These are phyloP conservation scores for Dendryphion nanum DNA, from an alignment of 2,329 filamentous ascomycete species.

Conservation along the genomic window DNA sequence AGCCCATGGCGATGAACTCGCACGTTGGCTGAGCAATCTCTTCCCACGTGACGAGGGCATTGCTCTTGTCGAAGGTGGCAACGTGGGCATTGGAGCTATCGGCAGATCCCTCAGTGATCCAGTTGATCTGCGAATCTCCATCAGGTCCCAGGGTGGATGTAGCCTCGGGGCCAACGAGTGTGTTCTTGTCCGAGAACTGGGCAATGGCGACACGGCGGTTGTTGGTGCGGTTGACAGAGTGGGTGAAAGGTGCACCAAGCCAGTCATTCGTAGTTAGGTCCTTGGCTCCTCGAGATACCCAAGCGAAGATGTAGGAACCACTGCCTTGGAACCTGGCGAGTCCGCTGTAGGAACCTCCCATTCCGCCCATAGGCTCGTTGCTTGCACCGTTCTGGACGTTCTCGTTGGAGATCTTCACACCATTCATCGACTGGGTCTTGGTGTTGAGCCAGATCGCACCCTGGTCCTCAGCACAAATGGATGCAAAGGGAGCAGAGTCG, in stretches of 20 bases:
- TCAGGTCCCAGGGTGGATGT: constrained; percentile 54
- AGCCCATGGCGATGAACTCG: constrained; percentile 59
- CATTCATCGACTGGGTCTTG: constrained; percentile 56
- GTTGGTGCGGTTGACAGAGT: constrained; percentile 53
- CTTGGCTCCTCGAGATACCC: constrained; percentile 60
- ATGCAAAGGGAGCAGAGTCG: constrained; percentile 58
- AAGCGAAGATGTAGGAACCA: constrained; percentile 59
- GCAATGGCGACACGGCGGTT: constrained; percentile 61
- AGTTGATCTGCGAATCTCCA: constrained; percentile 60
- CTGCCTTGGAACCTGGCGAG: constrained; percentile 55
- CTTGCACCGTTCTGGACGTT: constrained; percentile 59
- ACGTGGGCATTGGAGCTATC: constrained; percentile 61
- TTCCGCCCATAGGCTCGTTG: constrained; percentile 62
- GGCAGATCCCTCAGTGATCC: constrained; percentile 53
- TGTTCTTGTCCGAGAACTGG: constrained; percentile 58
- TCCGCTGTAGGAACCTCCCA: constrained; percentile 61
- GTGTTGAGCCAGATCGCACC: constrained; percentile 66
- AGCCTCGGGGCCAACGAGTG: constrained; percentile 54
- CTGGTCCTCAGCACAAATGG: constrained; percentile 61
- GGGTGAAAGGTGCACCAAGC: constrained; percentile 58
- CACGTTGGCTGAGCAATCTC: constrained; percentile 58
- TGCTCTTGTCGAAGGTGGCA: constrained; percentile 53
- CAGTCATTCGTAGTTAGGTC: constrained; percentile 56
- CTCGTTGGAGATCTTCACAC: constrained; percentile 62
- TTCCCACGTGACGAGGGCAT: constrained; percentile 61